Conservation (phyloP, 257 asterid species). For the Fraxinus americana region DNA sequence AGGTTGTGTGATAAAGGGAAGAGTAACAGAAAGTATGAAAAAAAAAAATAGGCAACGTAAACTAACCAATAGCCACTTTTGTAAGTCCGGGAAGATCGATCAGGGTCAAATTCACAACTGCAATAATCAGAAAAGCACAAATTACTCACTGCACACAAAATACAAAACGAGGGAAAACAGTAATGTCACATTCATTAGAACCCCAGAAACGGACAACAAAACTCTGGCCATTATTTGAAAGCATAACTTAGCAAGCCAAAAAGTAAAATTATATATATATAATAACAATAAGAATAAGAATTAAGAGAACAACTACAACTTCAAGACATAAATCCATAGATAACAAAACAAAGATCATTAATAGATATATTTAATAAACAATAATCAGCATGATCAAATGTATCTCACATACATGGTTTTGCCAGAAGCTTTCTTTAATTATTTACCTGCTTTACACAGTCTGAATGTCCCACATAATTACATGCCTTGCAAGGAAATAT, state of each 20-base stretch:
- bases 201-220: slow-evolving; percentile 10
- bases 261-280: neutral
- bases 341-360: slow-evolving; percentile 2
- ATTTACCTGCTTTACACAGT: too few species aligned
- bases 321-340: neutral
- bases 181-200: slow-evolving; percentile 13
- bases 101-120: slow-evolving; percentile 95
- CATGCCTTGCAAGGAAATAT: neutral
- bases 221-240: slow-evolving; percentile 3
- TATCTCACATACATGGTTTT: too few species aligned
- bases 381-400: neutral
- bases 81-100: slow-evolving; percentile 99
- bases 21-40: neutral
- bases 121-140: slow-evolving; percentile 33
- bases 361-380: neutral
- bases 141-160: slow-evolving; percentile 24
- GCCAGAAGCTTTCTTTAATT: too few species aligned
- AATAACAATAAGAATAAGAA: neutral
- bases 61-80: slow-evolving; percentile 97
- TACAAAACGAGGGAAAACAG: slow-evolving; percentile 16
- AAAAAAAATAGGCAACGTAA: slow-evolving; percentile 1
- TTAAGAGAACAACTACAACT: neutral
- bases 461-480: too few species aligned
- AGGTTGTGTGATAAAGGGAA: slow-evolving; percentile 2
- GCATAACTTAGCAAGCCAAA: slow-evolving; percentile 14